Evolutionary conservation across 1,284 basidiomycete species (phyloP), one percentile per base, ranked within the genome.

Genomic region (Pascua sp.): DNA sequence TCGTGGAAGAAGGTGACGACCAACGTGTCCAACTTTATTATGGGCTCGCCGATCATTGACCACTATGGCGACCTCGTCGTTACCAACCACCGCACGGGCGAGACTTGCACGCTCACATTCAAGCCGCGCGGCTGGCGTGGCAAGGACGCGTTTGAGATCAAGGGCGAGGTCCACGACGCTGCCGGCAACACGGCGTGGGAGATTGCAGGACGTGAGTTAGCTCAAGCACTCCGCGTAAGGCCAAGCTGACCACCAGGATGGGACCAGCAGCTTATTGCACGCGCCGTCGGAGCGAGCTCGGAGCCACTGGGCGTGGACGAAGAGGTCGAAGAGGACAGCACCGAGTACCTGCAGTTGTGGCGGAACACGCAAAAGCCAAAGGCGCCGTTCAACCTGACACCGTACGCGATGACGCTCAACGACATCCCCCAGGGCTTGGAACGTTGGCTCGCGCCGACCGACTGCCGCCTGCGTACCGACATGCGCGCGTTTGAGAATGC

Each of bases 41-140:
- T 95, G 43, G 95, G 94, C 8, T 86, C 85, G 24, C 92, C 93
- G 1, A 90, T 91, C 24, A 98, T 98, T 63, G 95, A 98, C 73
- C 95, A 98, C 80, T 97, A 95, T 69, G 94, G 93, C 17, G 90
- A 96, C 68, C 91, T 96, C 86, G 83, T 85, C 57, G 89, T 95
- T 68, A 78, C 86, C 39, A 98, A 98, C 69, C 94, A 98, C 71
- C 85, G 90, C 10, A 98, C 94, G 0, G 85, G 86, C n/a, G 94
- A 98, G 67, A 84, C 83, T 46, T 97, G 92, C 67, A 81, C 89
- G 0, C 79, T 98, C 24, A 94, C 91, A 1, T 98, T 98, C 82
- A 97, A 97, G 78, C 94, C 94, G 1, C 83, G 94, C 59, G 91
- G 91, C 8, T 98, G 95, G 94, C 81, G 92, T 59, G 91, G 91